Conservation (phyloP, 257 asterid species). For the Vinca minor region DNA sequence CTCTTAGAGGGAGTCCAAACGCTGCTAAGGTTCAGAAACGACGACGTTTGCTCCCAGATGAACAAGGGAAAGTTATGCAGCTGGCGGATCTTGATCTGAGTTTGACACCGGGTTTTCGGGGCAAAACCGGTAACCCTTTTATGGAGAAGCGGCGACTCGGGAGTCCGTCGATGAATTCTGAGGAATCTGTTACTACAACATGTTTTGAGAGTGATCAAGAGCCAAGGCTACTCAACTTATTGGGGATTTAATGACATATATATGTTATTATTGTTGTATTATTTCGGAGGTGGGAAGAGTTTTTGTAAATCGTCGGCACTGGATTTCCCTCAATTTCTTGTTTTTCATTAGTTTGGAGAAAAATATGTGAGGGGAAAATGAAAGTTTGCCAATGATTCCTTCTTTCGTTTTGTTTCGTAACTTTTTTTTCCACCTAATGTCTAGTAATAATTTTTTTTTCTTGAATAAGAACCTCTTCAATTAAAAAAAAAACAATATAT, state of each 20-base stretch:
- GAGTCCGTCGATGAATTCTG: constrained; percentile 75
- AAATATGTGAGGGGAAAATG: constrained; percentile 52
- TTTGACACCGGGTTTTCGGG: constrained; percentile 36
- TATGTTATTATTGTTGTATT: no score
- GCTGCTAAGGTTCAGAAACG: constrained; percentile 31
- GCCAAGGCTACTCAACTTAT: constrained; percentile 53
- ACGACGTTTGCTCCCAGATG: constrained; percentile 37
- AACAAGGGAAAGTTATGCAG: constrained; percentile 31
- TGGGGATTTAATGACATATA: no score
- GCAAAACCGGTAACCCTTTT: constrained; percentile 11
- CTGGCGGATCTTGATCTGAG: constrained; percentile 63
- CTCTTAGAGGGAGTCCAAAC: constrained; percentile 16
- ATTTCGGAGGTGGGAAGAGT: no score
- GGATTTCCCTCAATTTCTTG: constrained; percentile 44
- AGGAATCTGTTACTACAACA: constrained; percentile 60
- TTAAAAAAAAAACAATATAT: no score
- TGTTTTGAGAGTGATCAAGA: constrained; percentile 30
- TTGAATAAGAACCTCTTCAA: no score
- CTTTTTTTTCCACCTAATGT: not conserved
- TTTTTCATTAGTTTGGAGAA: constrained; percentile 7
- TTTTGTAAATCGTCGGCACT: constrained; percentile 52
- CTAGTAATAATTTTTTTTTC: no score
- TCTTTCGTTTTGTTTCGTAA: not conserved
- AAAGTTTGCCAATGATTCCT: constrained; percentile 49
- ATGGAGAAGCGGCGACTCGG: constrained; percentile 47